Conservation (phyloP, 2,329 filamentous ascomycete species). For the Colletotrichum sansevieriae region DNA sequence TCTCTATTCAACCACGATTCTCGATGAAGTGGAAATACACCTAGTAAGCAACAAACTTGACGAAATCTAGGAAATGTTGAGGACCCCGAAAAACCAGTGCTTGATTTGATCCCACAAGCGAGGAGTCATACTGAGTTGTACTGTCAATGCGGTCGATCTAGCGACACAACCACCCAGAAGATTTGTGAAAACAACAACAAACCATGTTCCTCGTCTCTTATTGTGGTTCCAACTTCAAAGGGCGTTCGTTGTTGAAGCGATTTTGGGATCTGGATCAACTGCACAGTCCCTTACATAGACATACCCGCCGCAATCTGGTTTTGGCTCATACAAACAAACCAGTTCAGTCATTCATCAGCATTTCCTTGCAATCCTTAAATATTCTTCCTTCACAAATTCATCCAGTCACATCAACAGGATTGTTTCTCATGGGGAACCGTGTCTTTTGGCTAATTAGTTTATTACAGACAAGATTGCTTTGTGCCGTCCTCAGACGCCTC, state of each 20-base stretch:
- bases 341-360: no score
- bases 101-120: neutral
- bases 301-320: neutral
- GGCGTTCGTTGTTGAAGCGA: no score
- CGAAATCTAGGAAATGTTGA: neutral
- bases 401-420: no score
- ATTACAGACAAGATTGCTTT: constrained; percentile 27
- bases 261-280: neutral
- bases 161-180: neutral
- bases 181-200: neutral
- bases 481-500: neutral
- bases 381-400: no score
- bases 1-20: no score
- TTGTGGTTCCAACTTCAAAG: no score
- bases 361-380: no score
- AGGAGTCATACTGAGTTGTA: constrained; percentile 9
- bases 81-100: neutral
- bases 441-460: constrained; percentile 28
- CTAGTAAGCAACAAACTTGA: no score
- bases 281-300: neutral
- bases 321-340: no score
- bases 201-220: neutral
- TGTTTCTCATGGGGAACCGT: neutral
- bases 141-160: neutral
- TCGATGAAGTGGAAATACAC: no score